These are phyloP conservation scores for Lineolata rhizophorae DNA, from an alignment of 495 filamentous ascomycete species.

Conservation along the genomic window DNA sequence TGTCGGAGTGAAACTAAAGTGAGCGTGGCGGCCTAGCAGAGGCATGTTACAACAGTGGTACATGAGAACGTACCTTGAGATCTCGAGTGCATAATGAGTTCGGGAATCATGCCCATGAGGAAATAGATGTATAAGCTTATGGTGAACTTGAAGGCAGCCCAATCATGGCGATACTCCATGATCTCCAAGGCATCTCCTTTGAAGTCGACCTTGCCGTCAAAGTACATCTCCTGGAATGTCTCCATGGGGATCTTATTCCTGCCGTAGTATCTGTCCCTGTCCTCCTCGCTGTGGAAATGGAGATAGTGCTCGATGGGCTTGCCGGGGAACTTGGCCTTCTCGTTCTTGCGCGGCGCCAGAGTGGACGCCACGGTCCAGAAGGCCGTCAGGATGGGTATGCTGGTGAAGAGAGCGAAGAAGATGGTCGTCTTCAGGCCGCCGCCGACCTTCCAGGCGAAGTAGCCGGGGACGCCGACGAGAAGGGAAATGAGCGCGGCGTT, in stretches of 20 bases:
- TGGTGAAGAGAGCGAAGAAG: slow-evolving; percentile 43
- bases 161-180: slow-evolving; percentile 70
- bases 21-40: no score
- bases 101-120: slow-evolving; percentile 47
- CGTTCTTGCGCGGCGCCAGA: slow-evolving; percentile 50
- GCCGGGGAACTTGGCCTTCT: slow-evolving; percentile 55
- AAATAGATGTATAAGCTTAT: slow-evolving; percentile 44
- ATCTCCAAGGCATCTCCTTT: slow-evolving; percentile 64
- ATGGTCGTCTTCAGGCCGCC: slow-evolving; percentile 50
- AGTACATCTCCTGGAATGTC: slow-evolving; percentile 81
- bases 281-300: slow-evolving; percentile 54
- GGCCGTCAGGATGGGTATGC: slow-evolving; percentile 41
- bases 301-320: slow-evolving; percentile 70
- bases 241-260: slow-evolving; percentile 64
- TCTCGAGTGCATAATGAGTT: slow-evolving; percentile 58
- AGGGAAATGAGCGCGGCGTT: slow-evolving; percentile 37
- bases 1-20: slow-evolving; percentile 12
- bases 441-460: slow-evolving; percentile 43
- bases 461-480: slow-evolving; percentile 37
- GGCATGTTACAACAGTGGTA: no score
- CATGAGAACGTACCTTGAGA: slow-evolving; percentile 32
- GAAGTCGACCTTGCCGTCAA: slow-evolving; percentile 66
- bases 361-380: slow-evolving; percentile 51
- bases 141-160: slow-evolving; percentile 69
- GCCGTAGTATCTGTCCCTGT: slow-evolving; percentile 52